These are phyloP conservation scores for Fusarium sp. DNA, from an alignment of 2,329 filamentous ascomycete species.

Conservation along the genomic window DNA sequence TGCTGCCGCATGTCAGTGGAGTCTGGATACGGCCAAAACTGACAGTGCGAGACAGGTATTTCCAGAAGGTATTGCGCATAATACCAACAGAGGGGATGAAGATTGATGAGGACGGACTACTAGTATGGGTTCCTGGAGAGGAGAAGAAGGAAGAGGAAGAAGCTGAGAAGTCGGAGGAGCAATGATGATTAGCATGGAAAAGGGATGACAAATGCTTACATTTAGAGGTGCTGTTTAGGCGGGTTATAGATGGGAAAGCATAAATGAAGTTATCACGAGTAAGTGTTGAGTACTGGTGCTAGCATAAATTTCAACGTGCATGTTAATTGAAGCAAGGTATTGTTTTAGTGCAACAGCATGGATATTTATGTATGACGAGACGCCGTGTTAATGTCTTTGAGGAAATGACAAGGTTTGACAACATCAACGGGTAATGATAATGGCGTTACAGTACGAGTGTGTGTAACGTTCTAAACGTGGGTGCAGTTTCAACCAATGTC, in stretches of 20 bases:
- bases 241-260: slow-evolving; percentile 10
- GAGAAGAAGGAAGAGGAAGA: slow-evolving; percentile 38
- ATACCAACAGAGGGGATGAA: slow-evolving; percentile 80
- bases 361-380: slow-evolving; percentile 9
- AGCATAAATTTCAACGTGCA: background rate
- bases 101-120: slow-evolving; percentile 70
- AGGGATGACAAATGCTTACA: background rate
- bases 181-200: slow-evolving; percentile 19
- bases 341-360: background rate
- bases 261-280: slow-evolving; percentile 29
- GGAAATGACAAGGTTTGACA: slow-evolving; percentile 16
- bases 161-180: slow-evolving; percentile 11
- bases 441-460: background rate
- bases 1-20: slow-evolving; percentile 75
- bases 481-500: background rate
- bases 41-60: slow-evolving; percentile 88
- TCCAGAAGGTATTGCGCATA: slow-evolving; percentile 88
- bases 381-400: background rate
- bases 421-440: background rate
- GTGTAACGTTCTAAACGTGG: slow-evolving; percentile 1
- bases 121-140: slow-evolving; percentile 67
- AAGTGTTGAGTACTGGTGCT: background rate
- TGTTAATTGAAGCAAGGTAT: background rate
- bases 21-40: slow-evolving; percentile 78
- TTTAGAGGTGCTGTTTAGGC: slow-evolving; percentile 5